Evolutionary conservation across 1,284 basidiomycete genomes (phyloP).

Genomic region (Papiliotrema laurentii): DNA sequence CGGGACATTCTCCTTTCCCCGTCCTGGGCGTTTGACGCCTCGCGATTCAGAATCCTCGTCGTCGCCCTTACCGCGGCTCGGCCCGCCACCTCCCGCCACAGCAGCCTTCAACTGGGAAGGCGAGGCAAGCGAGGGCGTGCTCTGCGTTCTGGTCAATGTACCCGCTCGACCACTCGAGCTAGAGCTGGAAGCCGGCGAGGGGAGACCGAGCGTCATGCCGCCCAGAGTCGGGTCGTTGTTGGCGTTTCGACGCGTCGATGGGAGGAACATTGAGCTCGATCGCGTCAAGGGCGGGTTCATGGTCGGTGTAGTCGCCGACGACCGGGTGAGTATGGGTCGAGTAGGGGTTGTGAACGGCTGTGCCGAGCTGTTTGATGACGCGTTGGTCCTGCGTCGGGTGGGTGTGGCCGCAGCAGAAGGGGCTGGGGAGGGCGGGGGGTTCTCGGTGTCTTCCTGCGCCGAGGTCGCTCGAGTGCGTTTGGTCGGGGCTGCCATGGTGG

Average conservation of each 20-base stretch:
- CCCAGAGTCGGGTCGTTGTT: background rate
- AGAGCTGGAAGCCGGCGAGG: constrained; percentile 4
- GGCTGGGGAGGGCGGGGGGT: background rate
- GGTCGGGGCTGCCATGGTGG: background rate
- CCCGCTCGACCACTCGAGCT: constrained; percentile 7
- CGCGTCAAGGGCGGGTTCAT: constrained; percentile 17
- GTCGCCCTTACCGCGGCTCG: constrained; percentile 16
- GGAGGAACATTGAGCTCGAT: constrained; percentile 21
- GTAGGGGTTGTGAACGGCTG: constrained; percentile 1
- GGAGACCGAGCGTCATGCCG: constrained; percentile 4
- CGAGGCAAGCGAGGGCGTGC: constrained; percentile 1
- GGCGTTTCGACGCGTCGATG: constrained; percentile 20
- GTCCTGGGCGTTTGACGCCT: constrained; percentile 16
- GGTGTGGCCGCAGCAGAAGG: background rate
- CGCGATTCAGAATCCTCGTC: constrained; percentile 9
- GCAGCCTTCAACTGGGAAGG: background rate
- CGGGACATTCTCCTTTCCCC: constrained; percentile 45
- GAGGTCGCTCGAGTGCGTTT: background rate
- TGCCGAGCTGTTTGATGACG: background rate
- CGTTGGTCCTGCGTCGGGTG: constrained; percentile 6
- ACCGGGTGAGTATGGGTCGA: constrained; percentile 18
- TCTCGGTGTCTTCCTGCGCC: background rate
- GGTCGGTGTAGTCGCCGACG: constrained; percentile 11
- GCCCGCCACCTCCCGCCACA: constrained; percentile 4
- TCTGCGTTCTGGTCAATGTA: constrained; percentile 1